These are phyloP conservation scores for Aspergillus sp. DNA, from an alignment of 2,329 filamentous ascomycete genomes.

Conservation along the genomic window DNA sequence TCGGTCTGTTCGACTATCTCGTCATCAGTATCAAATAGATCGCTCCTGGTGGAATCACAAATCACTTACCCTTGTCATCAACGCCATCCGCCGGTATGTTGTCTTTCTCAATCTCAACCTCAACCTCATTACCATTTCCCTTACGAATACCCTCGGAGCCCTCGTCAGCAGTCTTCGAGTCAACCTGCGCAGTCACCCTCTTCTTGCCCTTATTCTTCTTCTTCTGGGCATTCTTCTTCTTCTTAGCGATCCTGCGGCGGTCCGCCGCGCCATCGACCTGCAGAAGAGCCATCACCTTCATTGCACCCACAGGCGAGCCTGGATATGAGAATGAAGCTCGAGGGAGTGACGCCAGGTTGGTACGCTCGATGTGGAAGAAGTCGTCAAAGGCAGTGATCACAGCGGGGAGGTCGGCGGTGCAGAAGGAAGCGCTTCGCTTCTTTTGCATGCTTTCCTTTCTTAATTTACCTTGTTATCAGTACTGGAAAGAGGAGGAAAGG, in stretches of 20 bases:
- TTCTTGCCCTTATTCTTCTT: constrained; percentile 1
- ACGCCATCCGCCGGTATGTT: not conserved
- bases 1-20: not conserved
- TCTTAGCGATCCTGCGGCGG: constrained; percentile 4
- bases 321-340: not conserved
- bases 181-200: not conserved
- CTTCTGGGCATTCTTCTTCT: constrained; percentile 7
- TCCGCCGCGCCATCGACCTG: constrained; percentile 11
- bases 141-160: not conserved
- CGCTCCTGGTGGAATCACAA: not conserved
- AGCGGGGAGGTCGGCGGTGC: constrained; percentile 14
- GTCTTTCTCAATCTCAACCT: not conserved
- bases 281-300: constrained; percentile 1
- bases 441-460: not conserved
- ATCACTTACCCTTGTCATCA: no score
- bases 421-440: constrained; percentile 15
- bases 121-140: not conserved
- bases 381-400: constrained; percentile 5
- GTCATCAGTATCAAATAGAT: not conserved
- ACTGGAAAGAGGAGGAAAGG: not conserved
- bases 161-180: not conserved
- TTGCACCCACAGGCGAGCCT: not conserved
- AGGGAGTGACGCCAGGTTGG: not conserved
- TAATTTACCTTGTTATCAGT: not conserved
- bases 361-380: constrained; percentile 11